A percentile compares a stretch with the other conserved stretches of the same genome.
These are phyloP conservation scores for Paraglomus brasilianum DNA, from an alignment of 192 early-diverging fungal species.

Conservation along the genomic window DNA sequence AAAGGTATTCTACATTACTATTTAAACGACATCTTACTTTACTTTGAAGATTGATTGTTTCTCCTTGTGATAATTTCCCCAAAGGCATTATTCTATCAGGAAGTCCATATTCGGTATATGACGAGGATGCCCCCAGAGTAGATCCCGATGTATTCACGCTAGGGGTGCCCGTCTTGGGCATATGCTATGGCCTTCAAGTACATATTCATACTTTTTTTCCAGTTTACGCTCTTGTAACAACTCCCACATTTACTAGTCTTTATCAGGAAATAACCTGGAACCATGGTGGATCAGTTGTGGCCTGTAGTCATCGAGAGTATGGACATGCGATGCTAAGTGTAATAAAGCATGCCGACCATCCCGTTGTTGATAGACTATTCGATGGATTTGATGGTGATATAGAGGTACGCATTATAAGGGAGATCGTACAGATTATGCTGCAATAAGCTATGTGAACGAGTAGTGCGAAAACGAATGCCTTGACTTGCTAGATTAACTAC, in stretches of 20 bases:
- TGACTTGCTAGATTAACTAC: not conserved
- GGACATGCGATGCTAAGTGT: conserved; percentile 84
- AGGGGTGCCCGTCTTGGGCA: conserved; percentile 91
- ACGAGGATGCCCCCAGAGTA: conserved; percentile 89
- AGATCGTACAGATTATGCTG: conserved; percentile 14
- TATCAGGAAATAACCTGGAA: conserved; percentile 82
- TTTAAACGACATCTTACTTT: not conserved
- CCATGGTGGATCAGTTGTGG: conserved; percentile 83
- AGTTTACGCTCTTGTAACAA: not conserved
- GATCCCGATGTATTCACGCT: conserved; percentile 88
- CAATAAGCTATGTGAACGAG: conserved; percentile 34
- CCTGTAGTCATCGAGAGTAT: conserved; percentile 92
- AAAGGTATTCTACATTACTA: conserved; percentile 57
- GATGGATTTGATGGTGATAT: conserved; percentile 62
- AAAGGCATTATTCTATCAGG: conserved; percentile 92
- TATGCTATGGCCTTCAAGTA: conserved; percentile 97
- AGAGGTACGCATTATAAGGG: conserved; percentile 38
- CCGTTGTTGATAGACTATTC: conserved; percentile 66
- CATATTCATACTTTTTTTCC: not conserved
- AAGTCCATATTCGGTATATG: conserved; percentile 96
- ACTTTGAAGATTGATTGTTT: not conserved
- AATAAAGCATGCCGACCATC: conserved; percentile 59
- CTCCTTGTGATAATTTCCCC: not conserved
- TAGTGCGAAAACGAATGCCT: not conserved
- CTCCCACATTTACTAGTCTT: not conserved